Conservation (phyloP, 495 filamentous ascomycete species). For the Pyrenopolyporus hunteri region DNA sequence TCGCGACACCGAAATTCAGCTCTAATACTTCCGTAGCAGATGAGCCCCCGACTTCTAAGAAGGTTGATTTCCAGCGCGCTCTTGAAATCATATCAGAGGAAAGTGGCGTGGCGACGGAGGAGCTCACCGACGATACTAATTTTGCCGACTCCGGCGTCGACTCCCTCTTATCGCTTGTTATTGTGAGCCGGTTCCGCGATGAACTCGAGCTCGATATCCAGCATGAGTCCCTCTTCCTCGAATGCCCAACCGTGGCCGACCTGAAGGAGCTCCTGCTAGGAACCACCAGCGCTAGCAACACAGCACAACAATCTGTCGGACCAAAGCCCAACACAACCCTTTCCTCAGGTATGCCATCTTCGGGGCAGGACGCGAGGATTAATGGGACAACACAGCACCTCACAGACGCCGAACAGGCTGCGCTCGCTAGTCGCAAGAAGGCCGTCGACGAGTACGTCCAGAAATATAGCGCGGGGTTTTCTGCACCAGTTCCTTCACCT, state of each 20-base stretch:
- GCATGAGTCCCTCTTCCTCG: conserved; percentile 44
- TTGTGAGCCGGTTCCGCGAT: conserved; percentile 49
- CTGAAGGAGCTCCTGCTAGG: neutral
- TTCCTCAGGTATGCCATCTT: too few species aligned
- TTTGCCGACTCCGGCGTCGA: conserved; percentile 56
- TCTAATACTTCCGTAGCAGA: neutral
- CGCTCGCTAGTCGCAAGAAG: neutral
- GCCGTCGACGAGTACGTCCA: neutral
- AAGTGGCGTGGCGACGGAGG: conserved; percentile 55
- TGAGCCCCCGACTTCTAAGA: neutral
- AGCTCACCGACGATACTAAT: conserved; percentile 51
- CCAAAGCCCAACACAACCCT: neutral
- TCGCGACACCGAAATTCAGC: neutral
- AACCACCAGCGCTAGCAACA: neutral
- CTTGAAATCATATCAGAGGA: neutral
- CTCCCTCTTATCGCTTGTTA: conserved; percentile 53
- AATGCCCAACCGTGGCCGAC: conserved; percentile 23
- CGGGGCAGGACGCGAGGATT: too few species aligned
- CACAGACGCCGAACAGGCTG: neutral
- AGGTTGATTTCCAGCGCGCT: neutral
- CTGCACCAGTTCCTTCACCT: neutral
- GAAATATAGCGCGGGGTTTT: neutral
- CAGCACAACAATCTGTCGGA: neutral
- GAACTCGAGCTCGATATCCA: conserved; percentile 55
- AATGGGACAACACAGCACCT: neutral